These are phyloP conservation scores for Ettlia oleoabundans DNA, from an alignment of 139 green algal genomes.

Conservation along the genomic window DNA sequence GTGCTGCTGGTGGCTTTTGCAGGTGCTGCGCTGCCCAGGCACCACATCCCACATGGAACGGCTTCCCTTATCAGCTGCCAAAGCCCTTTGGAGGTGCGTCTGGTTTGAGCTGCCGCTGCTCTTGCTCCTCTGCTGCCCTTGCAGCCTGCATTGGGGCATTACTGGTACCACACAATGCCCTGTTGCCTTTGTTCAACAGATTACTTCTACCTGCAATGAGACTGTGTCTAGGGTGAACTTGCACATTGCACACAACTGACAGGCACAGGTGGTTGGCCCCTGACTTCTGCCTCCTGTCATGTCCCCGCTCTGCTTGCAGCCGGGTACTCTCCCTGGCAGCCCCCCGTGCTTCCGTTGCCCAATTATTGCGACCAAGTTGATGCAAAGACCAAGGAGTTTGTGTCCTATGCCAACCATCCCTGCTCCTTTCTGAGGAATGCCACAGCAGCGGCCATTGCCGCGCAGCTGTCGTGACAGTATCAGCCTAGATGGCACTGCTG, in stretches of 20 bases:
- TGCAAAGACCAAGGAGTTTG: neutral
- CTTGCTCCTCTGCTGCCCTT: neutral
- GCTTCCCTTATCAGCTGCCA: neutral
- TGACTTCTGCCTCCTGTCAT: neutral
- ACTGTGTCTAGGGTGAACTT: too few relatives aligned
- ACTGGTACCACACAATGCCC: too few relatives aligned
- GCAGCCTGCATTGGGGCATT: too few relatives aligned
- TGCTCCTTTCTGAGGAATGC: constrained; percentile 24
- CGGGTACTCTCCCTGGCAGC: neutral
- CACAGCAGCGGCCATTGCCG: neutral
- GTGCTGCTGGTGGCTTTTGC: neutral
- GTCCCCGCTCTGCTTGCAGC: neutral
- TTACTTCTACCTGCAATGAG: too few relatives aligned
- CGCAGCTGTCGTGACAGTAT: neutral
- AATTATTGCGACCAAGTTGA: neutral
- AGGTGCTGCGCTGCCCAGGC: neutral
- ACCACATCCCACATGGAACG: neutral
- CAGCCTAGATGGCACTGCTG: neutral
- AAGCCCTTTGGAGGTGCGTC: neutral
- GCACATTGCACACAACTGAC: neutral
- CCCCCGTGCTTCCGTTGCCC: neutral
- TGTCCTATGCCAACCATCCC: constrained; percentile 24
- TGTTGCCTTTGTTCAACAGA: too few relatives aligned
- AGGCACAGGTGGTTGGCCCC: neutral
- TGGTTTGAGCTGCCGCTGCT: neutral